A percentile compares a stretch with the other conserved stretches of the same genome.
Evolutionary conservation across 2,329 filamentous ascomycete species (phyloP).

Genomic region (Acephala macrosclerotiorum): DNA sequence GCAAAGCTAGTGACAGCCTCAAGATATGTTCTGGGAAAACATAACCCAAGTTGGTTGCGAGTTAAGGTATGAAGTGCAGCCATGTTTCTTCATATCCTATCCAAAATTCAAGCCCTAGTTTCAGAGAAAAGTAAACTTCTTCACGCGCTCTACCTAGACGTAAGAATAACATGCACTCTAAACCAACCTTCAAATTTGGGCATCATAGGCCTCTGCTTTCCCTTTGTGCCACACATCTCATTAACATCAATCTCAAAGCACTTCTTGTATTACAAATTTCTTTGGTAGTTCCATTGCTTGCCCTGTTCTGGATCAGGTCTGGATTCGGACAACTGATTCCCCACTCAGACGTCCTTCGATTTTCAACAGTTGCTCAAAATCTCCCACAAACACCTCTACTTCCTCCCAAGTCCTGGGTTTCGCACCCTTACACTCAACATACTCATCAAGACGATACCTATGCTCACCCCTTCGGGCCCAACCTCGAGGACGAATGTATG

Average conservation of each 20-base stretch:
- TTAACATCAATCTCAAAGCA: neutral
- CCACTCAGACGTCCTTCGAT: neutral
- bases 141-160: neutral
- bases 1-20: neutral
- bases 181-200: neutral
- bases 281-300: neutral
- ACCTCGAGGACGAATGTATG: neutral
- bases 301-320: neutral
- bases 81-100: neutral
- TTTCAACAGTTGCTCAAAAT: neutral
- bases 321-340: neutral
- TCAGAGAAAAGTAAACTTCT: neutral
- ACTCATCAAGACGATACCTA: neutral
- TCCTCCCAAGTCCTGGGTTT: neutral
- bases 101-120: neutral
- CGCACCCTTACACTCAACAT: neutral
- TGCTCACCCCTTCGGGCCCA: neutral
- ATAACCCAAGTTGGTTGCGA: neutral
- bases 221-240: neutral
- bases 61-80: neutral
- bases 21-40: neutral
- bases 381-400: neutral
- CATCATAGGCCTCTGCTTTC: neutral
- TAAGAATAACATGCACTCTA: neutral
- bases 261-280: neutral